Base-by-base conservation (phyloP, 768 basidiomycete species). In the Russula lepida region DNA sequence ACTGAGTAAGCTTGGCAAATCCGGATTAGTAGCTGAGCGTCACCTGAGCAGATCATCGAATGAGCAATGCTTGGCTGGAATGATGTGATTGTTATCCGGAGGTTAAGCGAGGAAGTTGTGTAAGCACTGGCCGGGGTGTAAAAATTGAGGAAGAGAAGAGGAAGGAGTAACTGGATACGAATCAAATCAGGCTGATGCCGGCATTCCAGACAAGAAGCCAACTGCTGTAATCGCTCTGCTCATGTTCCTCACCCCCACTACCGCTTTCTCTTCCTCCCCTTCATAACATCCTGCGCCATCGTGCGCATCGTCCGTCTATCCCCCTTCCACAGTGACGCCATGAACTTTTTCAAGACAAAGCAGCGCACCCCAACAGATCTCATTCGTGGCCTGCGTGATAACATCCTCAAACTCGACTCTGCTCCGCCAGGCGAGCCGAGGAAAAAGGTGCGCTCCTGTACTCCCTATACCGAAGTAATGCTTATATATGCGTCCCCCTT, bases 281-380 rank as follows among this genome's bases (percentile, higher is more conserved):
- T 44, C 55, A 49, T 50, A 21, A n/a, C 17, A 43, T 9, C 19
- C 44, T 17, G 43, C 54, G 30, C 30, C 47, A 27, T 27, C 41
- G 47, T 39, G 46, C 53, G 15, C 59, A 5, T 35, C 32, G 2
- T 12, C 48, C 47, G 4, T 27, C 28, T 32, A 3, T 15, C 27
- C 27, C 39, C 44, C 17, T 37, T 44, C 27, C 3, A 7, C 7
- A 23, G 30, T 7, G 37, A n/a, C 28, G 37, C 63, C 21, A 95
- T 95, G 93, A 95, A 95, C 75, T 95, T 95, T 78, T 95, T 95
- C 85, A 93, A 92, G 78, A 85, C 89, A 23, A 95, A 92, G 72
- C 85, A 83, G 47, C 80, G 90, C 70, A 88, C 89, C 35, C 94
- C 94, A 8, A 84, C 90, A 50, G 93, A 97, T 70, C 81, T 95